Evolutionary conservation across 305 asterid species (phyloP).

Genomic region (Lippia alba): DNA sequence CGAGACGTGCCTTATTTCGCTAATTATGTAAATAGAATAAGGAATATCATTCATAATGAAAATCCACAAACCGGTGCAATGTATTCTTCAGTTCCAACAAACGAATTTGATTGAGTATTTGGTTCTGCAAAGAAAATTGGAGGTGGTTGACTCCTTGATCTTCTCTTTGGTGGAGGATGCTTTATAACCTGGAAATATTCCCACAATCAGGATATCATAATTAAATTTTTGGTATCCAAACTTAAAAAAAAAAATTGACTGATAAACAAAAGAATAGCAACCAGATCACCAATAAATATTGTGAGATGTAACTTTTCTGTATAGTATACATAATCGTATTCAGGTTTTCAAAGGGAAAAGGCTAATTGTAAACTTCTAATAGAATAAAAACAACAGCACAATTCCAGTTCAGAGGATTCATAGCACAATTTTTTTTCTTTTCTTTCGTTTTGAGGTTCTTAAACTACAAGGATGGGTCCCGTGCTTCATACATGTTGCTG

Average conservation of each 20-base stretch:
- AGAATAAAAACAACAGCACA: background rate
- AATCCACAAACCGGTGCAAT: constrained; percentile 82
- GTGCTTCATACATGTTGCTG: background rate
- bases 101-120: constrained; percentile 83
- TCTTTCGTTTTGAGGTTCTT: background rate
- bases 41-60: constrained; percentile 16
- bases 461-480: background rate
- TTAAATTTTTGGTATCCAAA: constrained; percentile 21
- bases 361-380: background rate
- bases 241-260: constrained; percentile 5
- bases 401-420: constrained; percentile 1
- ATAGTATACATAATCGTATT: background rate
- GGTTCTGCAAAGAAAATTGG: constrained; percentile 94
- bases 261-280: background rate
- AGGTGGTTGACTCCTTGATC: constrained; percentile 76
- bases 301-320: background rate
- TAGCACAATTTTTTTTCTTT: background rate
- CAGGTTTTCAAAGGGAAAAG: background rate
- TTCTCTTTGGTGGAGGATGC: constrained; percentile 68
- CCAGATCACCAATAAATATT: background rate
- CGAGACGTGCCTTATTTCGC: background rate
- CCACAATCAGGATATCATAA: constrained; percentile 23
- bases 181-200: constrained; percentile 69
- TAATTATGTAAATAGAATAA: constrained; percentile 23
- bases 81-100: constrained; percentile 98